Conservation (phyloP, 768 basidiomycete genomes). For the Hygrocybe punicea region DNA sequence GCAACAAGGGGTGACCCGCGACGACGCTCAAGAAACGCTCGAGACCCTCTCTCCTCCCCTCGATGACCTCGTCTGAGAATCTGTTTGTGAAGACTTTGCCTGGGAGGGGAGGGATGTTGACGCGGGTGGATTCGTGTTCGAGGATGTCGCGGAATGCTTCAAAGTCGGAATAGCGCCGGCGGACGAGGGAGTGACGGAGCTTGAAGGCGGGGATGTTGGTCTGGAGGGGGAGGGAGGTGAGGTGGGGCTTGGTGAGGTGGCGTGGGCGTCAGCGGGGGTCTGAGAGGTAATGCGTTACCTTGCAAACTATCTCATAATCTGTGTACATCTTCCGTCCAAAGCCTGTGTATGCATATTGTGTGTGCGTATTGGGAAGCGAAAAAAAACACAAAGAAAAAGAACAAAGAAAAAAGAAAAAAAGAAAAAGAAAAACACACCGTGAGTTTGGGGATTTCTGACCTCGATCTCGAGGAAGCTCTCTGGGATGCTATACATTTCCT, state of each 20-base stretch:
- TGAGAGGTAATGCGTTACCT: conserved; percentile 48
- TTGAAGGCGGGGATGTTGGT: conserved; percentile 99
- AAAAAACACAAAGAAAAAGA: no score
- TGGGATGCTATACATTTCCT: conserved; percentile 98
- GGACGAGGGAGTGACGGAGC: conserved; percentile 85
- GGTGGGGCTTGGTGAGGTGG: no score
- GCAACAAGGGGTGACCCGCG: conserved; percentile 93
- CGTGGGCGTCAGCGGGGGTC: no score
- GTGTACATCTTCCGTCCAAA: conserved; percentile 99
- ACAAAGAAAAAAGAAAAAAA: no score
- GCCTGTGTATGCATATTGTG: no score
- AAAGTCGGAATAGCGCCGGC: conserved; percentile 88
- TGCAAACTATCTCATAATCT: conserved; percentile 97
- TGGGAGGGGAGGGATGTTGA: conserved; percentile 95
- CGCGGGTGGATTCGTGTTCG: conserved; percentile 93
- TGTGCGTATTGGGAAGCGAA: no score
- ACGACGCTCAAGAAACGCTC: conserved; percentile 95
- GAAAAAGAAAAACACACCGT: conserved; percentile 59
- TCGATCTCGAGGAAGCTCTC: conserved; percentile 98
- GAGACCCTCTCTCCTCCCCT: conserved; percentile 83
- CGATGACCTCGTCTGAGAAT: conserved; percentile 97
- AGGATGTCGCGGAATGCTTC: conserved; percentile 97
- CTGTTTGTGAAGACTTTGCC: conserved; percentile 98
- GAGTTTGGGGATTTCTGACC: conserved; percentile 94
- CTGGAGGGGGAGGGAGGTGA: conserved; percentile 44